Evolutionary conservation across 2,329 filamentous ascomycete genomes (phyloP).

Genomic region (Aspergillus quadricinctus): DNA sequence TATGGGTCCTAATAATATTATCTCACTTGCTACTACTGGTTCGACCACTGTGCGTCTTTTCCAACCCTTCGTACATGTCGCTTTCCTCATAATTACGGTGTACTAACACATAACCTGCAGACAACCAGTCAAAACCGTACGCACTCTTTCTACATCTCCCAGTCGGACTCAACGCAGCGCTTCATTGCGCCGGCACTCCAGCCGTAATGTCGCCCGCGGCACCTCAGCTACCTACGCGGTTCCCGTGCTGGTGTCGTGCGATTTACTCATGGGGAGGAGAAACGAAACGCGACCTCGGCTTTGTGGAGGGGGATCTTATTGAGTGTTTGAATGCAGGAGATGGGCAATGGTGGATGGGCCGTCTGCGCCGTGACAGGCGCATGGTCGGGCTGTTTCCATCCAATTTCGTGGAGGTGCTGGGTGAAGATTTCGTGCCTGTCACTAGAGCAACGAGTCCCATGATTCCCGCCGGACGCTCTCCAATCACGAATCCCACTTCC

Average conservation of each 20-base stretch:
- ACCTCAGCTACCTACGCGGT: slow-evolving; percentile 63
- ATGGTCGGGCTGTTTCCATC: slow-evolving; percentile 92
- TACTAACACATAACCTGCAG: neutral
- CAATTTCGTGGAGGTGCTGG: slow-evolving; percentile 91
- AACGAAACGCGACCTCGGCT: slow-evolving; percentile 91
- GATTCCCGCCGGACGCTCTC: slow-evolving; percentile 47
- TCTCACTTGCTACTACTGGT: slow-evolving; percentile 1
- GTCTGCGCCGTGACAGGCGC: slow-evolving; percentile 80
- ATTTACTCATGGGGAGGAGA: slow-evolving; percentile 94
- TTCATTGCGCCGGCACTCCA: neutral
- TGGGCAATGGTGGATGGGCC: slow-evolving; percentile 97
- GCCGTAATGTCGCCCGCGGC: slow-evolving; percentile 43
- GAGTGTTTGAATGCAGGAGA: slow-evolving; percentile 97
- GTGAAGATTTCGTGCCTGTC: slow-evolving; percentile 73
- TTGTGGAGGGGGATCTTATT: slow-evolving; percentile 95
- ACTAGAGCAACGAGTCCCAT: slow-evolving; percentile 50
- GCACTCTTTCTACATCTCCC: neutral
- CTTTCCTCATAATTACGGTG: neutral
- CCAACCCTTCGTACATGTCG: neutral
- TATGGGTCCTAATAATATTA: slow-evolving; percentile 6
- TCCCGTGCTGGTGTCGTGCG: slow-evolving; percentile 88
- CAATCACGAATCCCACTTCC: slow-evolving; percentile 41
- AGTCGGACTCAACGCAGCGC: neutral
- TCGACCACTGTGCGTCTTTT: neutral
- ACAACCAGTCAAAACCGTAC: neutral